phyloP scores from a whole-genome alignment of 805 yeast genomes.

The Yarrowia sp. region DNA sequence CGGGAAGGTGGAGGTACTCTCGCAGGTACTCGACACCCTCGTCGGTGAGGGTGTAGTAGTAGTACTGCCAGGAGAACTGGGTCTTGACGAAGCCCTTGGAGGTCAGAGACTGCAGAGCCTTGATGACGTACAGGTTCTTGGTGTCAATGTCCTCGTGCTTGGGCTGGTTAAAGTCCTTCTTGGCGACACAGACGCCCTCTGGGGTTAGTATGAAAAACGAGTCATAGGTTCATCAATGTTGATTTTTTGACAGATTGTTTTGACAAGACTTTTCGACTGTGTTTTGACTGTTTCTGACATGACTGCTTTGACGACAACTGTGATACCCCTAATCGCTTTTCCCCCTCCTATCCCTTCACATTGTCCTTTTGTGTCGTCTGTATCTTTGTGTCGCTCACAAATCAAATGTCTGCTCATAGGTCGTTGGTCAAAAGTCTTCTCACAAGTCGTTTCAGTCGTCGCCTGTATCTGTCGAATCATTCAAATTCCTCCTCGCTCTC shows the following conservation, averaged over 20 bases:
- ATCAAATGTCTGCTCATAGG: not conserved
- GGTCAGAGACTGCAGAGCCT: slow-evolving; percentile 98
- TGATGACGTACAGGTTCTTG: slow-evolving; percentile 96
- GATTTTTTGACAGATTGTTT: no score
- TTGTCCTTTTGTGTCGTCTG: not conserved
- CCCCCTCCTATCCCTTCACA: not conserved
- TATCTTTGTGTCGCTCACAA: not conserved
- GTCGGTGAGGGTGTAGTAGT: slow-evolving; percentile 99
- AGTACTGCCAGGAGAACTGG: slow-evolving; percentile 99
- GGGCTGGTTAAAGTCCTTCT: slow-evolving; percentile 97
- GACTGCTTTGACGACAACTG: no score
- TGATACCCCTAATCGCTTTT: no score
- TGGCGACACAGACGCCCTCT: slow-evolving; percentile 98
- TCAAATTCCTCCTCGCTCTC: slow-evolving; percentile 7
- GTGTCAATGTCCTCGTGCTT: slow-evolving; percentile 98
- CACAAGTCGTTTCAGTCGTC: not conserved
- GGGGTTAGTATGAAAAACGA: slow-evolving; percentile 44
- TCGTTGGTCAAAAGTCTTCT: not conserved
- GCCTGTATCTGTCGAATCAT: not conserved
- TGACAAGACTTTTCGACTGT: no score
- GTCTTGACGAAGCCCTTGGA: slow-evolving; percentile 99
- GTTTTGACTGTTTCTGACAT: no score
- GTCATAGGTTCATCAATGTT: not conserved
- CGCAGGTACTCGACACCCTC: slow-evolving; percentile 99
- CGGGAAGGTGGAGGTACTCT: slow-evolving; percentile 98